A percentile compares a stretch with the other conserved stretches of the same genome.
Conservation (phyloP, 106 monocot genomes). For the Apostasia ramifera region DNA sequence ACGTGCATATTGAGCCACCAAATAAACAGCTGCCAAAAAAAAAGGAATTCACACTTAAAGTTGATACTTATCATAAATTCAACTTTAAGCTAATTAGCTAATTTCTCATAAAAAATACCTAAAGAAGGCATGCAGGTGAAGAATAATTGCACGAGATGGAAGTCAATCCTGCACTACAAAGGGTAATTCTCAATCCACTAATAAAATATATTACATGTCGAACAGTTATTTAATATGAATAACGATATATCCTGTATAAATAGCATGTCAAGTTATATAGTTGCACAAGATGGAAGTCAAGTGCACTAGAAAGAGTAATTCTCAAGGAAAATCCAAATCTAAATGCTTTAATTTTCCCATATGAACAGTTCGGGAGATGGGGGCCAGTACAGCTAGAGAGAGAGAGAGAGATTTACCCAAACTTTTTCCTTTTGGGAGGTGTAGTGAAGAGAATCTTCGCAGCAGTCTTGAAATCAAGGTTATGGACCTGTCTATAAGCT, state of each 20-base stretch:
- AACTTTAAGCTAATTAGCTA: not conserved
- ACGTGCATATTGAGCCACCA: slow-evolving; percentile 76
- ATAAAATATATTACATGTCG: not conserved
- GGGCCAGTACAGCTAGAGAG: not conserved
- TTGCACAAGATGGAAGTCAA: not conserved
- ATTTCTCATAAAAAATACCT: slow-evolving; percentile 23
- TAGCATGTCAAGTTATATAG: too few relatives aligned
- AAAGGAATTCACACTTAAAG: not conserved
- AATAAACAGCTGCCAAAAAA: slow-evolving; percentile 49
- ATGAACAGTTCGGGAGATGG: not conserved
- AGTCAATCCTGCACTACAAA: slow-evolving; percentile 47
- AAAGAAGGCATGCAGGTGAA: slow-evolving; percentile 77
- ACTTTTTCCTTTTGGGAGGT: slow-evolving; percentile 65
- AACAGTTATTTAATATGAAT: too few relatives aligned
- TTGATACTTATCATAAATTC: not conserved
- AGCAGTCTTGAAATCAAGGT: slow-evolving; percentile 65
- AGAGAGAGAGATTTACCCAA: slow-evolving; percentile 31
- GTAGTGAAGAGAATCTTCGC: slow-evolving; percentile 60
- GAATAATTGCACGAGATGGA: slow-evolving; percentile 84
- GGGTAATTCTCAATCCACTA: not conserved
- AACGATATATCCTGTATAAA: too few relatives aligned
- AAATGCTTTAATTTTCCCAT: not conserved
- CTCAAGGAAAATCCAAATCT: not conserved
- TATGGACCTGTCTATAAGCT: slow-evolving; percentile 40
- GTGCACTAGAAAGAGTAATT: not conserved